phyloP scores from a whole-genome alignment of 768 basidiomycete species.

The Collybia sordida region DNA sequence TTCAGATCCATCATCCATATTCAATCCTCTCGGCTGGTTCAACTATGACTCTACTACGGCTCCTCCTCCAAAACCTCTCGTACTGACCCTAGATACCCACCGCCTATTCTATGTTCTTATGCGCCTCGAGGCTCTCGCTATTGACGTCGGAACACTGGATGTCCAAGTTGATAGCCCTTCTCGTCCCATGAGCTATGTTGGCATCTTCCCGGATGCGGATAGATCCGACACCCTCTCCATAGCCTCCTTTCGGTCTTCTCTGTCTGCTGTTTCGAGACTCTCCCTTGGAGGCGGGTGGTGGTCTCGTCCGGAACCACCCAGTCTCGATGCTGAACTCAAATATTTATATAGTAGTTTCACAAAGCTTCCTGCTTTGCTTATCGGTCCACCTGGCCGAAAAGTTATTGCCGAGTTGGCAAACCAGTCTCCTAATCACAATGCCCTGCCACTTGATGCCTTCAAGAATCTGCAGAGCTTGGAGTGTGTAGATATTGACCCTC shows the following conservation, averaged over 20 bases:
- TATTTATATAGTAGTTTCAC: constrained; percentile 90
- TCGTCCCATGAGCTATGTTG: constrained; percentile 74
- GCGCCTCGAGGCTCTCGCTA: constrained; percentile 79
- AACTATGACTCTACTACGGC: constrained; percentile 29
- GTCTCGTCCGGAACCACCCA: constrained; percentile 55
- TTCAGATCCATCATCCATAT: constrained; percentile 34
- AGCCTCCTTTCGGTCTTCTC: constrained; percentile 71
- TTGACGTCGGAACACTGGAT: constrained; percentile 79
- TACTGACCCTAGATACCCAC: constrained; percentile 73
- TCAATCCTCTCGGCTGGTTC: constrained; percentile 70
- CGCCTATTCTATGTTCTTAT: constrained; percentile 88
- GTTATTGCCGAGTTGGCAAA: constrained; percentile 67
- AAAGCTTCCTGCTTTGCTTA: constrained; percentile 75
- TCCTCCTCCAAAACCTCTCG: constrained; percentile 51
- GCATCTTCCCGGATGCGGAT: constrained; percentile 52
- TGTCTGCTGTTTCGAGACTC: constrained; percentile 73
- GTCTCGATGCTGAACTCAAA: constrained; percentile 73
- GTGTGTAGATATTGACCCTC: constrained; percentile 79
- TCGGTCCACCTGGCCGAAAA: constrained; percentile 64
- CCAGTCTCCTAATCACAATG: constrained; percentile 71
- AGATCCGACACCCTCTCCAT: constrained; percentile 76
- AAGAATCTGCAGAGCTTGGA: constrained; percentile 80
- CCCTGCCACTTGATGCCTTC: constrained; percentile 81
- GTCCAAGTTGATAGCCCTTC: constrained; percentile 71
- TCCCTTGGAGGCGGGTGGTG: constrained; percentile 79